Evolutionary conservation across 108 stramenopile species (phyloP).

Genomic region (Cyclostephanos tholiformis): DNA sequence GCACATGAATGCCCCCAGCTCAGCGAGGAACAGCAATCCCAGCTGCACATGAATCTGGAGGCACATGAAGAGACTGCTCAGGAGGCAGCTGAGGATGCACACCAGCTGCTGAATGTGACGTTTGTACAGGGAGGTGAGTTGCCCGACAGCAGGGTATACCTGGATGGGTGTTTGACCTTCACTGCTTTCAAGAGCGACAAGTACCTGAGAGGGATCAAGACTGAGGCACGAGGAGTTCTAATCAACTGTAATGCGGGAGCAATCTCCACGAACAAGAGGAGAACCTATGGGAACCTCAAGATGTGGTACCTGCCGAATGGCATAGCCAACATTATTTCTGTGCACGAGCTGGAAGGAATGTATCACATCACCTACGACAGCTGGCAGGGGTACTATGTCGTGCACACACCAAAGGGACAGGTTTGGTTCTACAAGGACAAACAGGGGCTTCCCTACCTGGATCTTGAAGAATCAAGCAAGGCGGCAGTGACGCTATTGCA

Average conservation of each 20-base stretch:
- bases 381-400: slow-evolving; percentile 8
- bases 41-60: too few species aligned
- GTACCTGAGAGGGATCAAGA: slow-evolving; percentile 1
- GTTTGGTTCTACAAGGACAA: slow-evolving; percentile 14
- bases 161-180: slow-evolving; percentile 25
- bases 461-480: background rate
- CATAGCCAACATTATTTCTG: slow-evolving; percentile 36
- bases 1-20: background rate
- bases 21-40: background rate
- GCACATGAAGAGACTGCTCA: too few species aligned
- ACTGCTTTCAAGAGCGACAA: background rate
- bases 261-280: background rate
- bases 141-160: slow-evolving; percentile 12
- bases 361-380: slow-evolving; percentile 25
- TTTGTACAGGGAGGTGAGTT: too few species aligned
- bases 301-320: slow-evolving; percentile 21
- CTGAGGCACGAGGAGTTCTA: background rate
- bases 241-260: slow-evolving; percentile 33
- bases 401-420: slow-evolving; percentile 17
- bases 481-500: slow-evolving; percentile 14
- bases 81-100: too few species aligned
- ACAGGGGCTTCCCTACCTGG: background rate
- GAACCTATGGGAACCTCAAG: slow-evolving; percentile 17
- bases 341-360: slow-evolving; percentile 9
- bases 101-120: too few species aligned